phyloP scores from a whole-genome alignment of 805 yeast species.

The Yamadazyma scolyti region DNA sequence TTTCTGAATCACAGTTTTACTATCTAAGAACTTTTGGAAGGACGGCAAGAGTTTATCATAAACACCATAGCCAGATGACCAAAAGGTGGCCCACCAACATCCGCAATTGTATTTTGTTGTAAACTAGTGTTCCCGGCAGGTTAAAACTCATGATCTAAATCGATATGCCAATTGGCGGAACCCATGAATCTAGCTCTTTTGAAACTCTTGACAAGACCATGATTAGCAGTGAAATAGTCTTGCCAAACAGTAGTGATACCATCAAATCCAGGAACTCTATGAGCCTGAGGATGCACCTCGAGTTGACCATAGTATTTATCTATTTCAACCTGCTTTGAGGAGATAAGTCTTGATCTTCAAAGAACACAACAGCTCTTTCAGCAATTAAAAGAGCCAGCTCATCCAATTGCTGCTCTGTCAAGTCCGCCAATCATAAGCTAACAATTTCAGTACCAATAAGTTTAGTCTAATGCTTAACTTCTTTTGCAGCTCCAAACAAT shows the following conservation, averaged over 20 bases:
- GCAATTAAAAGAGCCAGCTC: conserved; percentile 27
- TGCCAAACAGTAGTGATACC: conserved; percentile 44
- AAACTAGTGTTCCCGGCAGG: conserved; percentile 38
- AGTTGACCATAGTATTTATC: conserved; percentile 28
- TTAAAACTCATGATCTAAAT: conserved; percentile 32
- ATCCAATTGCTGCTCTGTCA: conserved; percentile 24
- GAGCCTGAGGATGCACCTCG: conserved; percentile 26
- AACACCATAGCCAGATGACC: conserved; percentile 56
- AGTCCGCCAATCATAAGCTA: conserved; percentile 25
- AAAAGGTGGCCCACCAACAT: conserved; percentile 54
- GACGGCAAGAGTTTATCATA: conserved; percentile 54
- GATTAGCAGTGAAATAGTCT: conserved; percentile 26
- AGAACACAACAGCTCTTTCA: conserved; percentile 28
- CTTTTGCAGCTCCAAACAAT: conserved; percentile 24
- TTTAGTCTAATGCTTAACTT: conserved; percentile 22
- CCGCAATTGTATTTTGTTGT: conserved; percentile 38
- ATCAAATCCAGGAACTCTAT: conserved; percentile 17
- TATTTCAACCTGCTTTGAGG: conserved; percentile 26
- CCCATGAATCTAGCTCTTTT: conserved; percentile 16
- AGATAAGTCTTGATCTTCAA: conserved; percentile 28
- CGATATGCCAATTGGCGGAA: conserved; percentile 33
- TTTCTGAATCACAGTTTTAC: conserved; percentile 42
- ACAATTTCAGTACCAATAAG: conserved; percentile 28
- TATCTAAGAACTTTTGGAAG: conserved; percentile 48
- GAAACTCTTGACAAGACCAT: conserved; percentile 23